Percentiles rank a stretch among this genome's conserved stretches.
Evolutionary conservation across 805 yeast genomes (phyloP).

Genomic region (Kodamaea kaohsiungensis): DNA sequence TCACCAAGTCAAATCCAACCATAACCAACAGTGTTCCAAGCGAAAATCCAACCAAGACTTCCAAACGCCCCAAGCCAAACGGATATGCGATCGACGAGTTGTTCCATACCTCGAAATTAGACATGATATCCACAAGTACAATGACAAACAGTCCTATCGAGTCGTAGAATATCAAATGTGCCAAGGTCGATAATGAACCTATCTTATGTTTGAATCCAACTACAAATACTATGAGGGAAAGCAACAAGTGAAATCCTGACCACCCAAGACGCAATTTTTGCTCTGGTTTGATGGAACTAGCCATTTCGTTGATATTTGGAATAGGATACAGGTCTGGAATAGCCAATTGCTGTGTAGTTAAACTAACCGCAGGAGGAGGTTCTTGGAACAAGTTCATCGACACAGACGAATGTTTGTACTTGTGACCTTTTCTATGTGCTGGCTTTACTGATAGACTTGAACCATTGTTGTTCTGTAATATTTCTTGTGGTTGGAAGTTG

Average conservation of each 20-base stretch:
- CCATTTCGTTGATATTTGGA: slow-evolving; percentile 67
- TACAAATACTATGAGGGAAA: slow-evolving; percentile 57
- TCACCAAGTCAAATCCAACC: slow-evolving; percentile 86
- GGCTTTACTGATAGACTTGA: slow-evolving; percentile 44
- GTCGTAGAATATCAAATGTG: slow-evolving; percentile 88
- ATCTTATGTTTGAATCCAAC: slow-evolving; percentile 60
- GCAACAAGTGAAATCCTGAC: slow-evolving; percentile 56
- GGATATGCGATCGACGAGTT: slow-evolving; percentile 81
- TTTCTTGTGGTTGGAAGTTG: slow-evolving; percentile 60
- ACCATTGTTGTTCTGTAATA: slow-evolving; percentile 30
- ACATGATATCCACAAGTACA: slow-evolving; percentile 72
- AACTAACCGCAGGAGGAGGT: slow-evolving; percentile 54
- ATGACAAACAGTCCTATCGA: slow-evolving; percentile 72
- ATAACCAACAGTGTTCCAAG: slow-evolving; percentile 80
- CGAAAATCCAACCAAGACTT: slow-evolving; percentile 86
- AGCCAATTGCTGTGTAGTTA: slow-evolving; percentile 57
- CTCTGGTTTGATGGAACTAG: slow-evolving; percentile 54
- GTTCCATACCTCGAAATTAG: slow-evolving; percentile 93
- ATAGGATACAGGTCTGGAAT: slow-evolving; percentile 69
- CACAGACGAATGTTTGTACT: slow-evolving; percentile 94
- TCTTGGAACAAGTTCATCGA: slow-evolving; percentile 95
- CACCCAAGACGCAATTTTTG: slow-evolving; percentile 63
- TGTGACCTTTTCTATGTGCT: slow-evolving; percentile 87
- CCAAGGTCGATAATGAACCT: slow-evolving; percentile 68
- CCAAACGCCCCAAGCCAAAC: slow-evolving; percentile 90